Evolutionary conservation across 73 alveolate genomes (phyloP).

Genomic region (Blepharisma stoltei): DNA sequence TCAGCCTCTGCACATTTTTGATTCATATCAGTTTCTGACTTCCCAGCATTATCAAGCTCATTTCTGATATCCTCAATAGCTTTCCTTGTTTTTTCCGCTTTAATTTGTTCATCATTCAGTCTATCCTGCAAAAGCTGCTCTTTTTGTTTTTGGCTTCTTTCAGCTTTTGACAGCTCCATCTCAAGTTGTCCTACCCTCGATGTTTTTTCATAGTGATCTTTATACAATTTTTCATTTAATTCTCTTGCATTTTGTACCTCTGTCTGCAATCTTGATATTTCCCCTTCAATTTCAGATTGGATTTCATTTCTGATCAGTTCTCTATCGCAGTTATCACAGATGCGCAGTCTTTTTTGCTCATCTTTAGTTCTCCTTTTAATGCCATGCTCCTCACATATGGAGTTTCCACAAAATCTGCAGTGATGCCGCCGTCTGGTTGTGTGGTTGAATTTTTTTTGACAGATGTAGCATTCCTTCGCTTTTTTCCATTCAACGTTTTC

Average conservation of each 20-base stretch:
- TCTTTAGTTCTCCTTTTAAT: constrained; percentile 3
- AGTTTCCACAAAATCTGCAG: constrained; percentile 25
- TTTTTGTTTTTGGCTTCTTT: constrained; percentile 16
- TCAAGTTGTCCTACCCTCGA: constrained; percentile 14
- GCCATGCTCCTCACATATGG: constrained; percentile 12
- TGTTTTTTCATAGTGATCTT: constrained; percentile 27
- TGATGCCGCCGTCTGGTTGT: constrained; percentile 13
- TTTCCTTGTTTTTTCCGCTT: background rate
- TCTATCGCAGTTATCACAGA: constrained; percentile 21
- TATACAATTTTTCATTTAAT: constrained; percentile 16
- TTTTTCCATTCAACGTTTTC: background rate
- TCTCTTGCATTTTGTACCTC: constrained; percentile 18
- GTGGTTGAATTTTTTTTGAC: background rate
- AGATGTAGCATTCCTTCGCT: constrained; percentile 18
- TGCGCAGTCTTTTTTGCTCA: background rate
- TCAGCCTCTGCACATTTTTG: constrained; percentile 19
- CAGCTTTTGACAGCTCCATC: constrained; percentile 11
- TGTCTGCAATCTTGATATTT: background rate
- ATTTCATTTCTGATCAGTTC: constrained; percentile 4
- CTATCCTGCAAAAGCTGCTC: constrained; percentile 21
- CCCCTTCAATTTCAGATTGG: constrained; percentile 12
- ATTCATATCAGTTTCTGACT: constrained; percentile 10
- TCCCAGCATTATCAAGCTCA: background rate
- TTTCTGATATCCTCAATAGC: constrained; percentile 6
- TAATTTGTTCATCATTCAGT: constrained; percentile 10